Conservation (phyloP, 768 basidiomycete species). For the Leucocoprinus birnbaumii region DNA sequence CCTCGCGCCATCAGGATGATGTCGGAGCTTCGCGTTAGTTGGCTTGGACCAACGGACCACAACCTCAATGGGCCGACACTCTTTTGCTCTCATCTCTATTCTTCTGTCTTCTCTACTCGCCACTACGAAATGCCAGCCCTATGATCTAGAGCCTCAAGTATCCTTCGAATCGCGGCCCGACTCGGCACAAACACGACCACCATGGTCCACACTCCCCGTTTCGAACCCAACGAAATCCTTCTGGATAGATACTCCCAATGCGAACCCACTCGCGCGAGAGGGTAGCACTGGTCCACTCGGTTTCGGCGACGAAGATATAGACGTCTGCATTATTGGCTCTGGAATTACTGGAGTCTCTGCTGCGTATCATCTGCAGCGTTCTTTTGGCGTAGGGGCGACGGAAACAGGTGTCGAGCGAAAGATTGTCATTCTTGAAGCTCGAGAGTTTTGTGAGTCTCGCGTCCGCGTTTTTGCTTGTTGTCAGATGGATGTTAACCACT, state of each 20-base stretch:
- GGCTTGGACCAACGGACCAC: no score
- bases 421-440: constrained; percentile 74
- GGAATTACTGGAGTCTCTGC: constrained; percentile 79
- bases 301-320: constrained; percentile 48
- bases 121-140: no score
- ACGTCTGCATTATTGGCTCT: constrained; percentile 77
- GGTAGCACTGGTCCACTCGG: constrained; percentile 61
- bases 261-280: constrained; percentile 63
- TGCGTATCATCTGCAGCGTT: no score
- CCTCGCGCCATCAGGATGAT: no score
- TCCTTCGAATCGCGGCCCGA: not conserved
- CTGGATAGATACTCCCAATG: constrained; percentile 61
- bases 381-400: constrained; percentile 12
- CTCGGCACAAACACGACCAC: not conserved
- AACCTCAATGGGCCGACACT: no score
- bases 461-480: constrained; percentile 1
- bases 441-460: constrained; percentile 73
- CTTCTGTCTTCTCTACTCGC: no score
- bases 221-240: constrained; percentile 67
- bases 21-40: no score
- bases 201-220: constrained; percentile 40
- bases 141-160: not conserved
- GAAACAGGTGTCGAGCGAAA: constrained; percentile 24
- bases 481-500: not conserved
- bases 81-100: no score